Conservation (phyloP, 1,284 basidiomycete species). For the Phellopilus nigrolimitatus region DNA sequence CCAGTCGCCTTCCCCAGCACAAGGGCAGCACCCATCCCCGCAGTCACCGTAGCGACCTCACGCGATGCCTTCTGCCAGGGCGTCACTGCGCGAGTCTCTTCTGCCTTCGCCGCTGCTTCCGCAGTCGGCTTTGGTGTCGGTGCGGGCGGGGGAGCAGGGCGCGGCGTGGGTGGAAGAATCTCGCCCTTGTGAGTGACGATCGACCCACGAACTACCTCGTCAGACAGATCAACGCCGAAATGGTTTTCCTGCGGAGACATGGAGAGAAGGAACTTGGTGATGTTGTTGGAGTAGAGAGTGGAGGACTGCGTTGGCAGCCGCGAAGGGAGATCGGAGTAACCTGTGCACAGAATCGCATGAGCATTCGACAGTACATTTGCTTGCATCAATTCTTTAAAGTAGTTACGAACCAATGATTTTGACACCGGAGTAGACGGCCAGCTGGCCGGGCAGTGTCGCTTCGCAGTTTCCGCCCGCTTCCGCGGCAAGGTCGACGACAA, state of each 20-base stretch:
- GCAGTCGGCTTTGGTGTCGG: slow-evolving; percentile 40
- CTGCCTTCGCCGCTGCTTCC: slow-evolving; percentile 41
- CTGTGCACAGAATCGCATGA: slow-evolving; percentile 33
- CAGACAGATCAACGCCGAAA: slow-evolving; percentile 66
- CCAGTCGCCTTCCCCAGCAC: slow-evolving; percentile 75
- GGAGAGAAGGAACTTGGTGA: slow-evolving; percentile 82
- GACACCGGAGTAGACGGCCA: slow-evolving; percentile 64
- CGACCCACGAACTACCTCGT: slow-evolving; percentile 80
- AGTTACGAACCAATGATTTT: slow-evolving; percentile 63
- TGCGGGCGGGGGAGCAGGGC: slow-evolving; percentile 55
- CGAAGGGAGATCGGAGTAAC: slow-evolving; percentile 78
- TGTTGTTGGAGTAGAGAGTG: slow-evolving; percentile 84
- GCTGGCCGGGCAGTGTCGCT: slow-evolving; percentile 70
- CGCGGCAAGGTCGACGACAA: slow-evolving; percentile 80
- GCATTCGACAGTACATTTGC: too few species aligned
- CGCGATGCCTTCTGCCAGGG: slow-evolving; percentile 77
- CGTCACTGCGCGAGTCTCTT: slow-evolving; percentile 59
- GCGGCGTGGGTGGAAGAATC: slow-evolving; percentile 61
- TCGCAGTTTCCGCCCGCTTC: slow-evolving; percentile 84
- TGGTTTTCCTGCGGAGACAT: slow-evolving; percentile 57
- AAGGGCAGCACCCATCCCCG: slow-evolving; percentile 67
- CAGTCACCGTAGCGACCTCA: slow-evolving; percentile 67
- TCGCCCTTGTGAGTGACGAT: slow-evolving; percentile 68
- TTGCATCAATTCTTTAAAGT: too few species aligned
- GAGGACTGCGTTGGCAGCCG: slow-evolving; percentile 82